Conservation (phyloP, 2,329 filamentous ascomycete genomes). For the Aspergillus felis region DNA sequence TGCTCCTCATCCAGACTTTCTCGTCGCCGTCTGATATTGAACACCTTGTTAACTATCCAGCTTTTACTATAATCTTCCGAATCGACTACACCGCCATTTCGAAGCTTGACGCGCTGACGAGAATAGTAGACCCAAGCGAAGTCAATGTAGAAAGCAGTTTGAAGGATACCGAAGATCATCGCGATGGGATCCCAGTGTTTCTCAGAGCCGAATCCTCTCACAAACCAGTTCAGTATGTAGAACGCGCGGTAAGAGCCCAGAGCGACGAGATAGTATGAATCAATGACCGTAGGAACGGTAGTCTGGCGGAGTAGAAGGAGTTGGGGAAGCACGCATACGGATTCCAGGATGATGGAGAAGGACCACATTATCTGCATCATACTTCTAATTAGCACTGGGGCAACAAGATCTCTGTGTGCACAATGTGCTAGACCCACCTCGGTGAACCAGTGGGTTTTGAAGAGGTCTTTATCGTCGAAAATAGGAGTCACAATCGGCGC, state of each 20-base stretch:
- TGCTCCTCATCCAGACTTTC: conserved; percentile 36
- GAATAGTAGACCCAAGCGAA: conserved; percentile 98
- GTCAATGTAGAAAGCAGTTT: conserved; percentile 86
- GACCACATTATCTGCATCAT: conserved; percentile 67
- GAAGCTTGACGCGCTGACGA: conserved; percentile 87
- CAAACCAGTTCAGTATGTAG: conserved; percentile 90
- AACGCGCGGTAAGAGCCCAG: conserved; percentile 83
- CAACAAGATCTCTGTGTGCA: neutral
- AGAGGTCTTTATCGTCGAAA: conserved; percentile 54
- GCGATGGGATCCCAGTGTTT: conserved; percentile 65
- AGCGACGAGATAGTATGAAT: conserved; percentile 89
- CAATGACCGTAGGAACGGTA: conserved; percentile 91
- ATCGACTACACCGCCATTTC: conserved; percentile 82
- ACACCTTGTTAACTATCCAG: conserved; percentile 76
- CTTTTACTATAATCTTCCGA: conserved; percentile 81
- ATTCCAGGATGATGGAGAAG: conserved; percentile 90
- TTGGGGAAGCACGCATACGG: conserved; percentile 84
- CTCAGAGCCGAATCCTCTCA: conserved; percentile 59
- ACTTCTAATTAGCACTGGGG: conserved; percentile 1
- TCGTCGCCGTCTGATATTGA: conserved; percentile 50
- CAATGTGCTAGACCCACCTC: conserved; percentile 30
- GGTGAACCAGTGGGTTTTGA: conserved; percentile 26
- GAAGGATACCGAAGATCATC: conserved; percentile 80
- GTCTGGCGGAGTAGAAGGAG: conserved; percentile 88
- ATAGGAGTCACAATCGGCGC: conserved; percentile 71